phyloP scores from a whole-genome alignment of 805 yeast genomes.

The Spathaspora hagerdaliae region DNA sequence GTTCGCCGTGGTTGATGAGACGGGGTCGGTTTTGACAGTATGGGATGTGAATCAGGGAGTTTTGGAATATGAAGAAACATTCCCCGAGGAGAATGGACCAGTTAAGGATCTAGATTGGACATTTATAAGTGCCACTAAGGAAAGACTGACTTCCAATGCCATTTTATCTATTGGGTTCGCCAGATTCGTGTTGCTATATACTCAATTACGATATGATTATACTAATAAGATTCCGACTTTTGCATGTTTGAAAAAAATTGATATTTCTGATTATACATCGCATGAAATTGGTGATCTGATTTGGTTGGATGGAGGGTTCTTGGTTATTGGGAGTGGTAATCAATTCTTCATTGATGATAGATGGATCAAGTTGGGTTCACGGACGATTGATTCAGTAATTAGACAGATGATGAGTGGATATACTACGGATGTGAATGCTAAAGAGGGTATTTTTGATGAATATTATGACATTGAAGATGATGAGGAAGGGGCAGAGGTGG shows the following conservation, averaged over 20 bases:
- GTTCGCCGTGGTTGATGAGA: constrained; percentile 65
- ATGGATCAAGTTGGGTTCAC: constrained; percentile 31
- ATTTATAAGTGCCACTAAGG: constrained; percentile 33
- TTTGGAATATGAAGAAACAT: constrained; percentile 56
- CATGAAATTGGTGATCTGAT: constrained; percentile 85
- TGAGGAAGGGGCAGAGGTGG: neutral
- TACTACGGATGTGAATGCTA: constrained; percentile 2
- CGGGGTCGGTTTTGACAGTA: constrained; percentile 52
- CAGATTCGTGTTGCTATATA: constrained; percentile 58
- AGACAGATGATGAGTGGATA: constrained; percentile 34
- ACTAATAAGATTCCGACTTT: constrained; percentile 77
- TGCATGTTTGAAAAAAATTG: constrained; percentile 69
- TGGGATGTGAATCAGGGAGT: constrained; percentile 76
- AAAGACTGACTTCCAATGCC: constrained; percentile 34
- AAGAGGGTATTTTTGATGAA: too few species aligned
- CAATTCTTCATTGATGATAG: constrained; percentile 83
- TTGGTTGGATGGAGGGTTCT: constrained; percentile 76
- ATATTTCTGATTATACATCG: constrained; percentile 65
- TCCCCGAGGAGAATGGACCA: constrained; percentile 23
- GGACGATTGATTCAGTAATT: constrained; percentile 51
- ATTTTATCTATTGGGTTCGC: constrained; percentile 78
- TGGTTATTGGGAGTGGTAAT: constrained; percentile 85
- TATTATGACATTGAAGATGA: neutral
- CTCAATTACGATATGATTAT: constrained; percentile 85
- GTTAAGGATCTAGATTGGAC: constrained; percentile 89